phyloP scores from a whole-genome alignment of 306 rosid species.

The Vigna nakashimae region DNA sequence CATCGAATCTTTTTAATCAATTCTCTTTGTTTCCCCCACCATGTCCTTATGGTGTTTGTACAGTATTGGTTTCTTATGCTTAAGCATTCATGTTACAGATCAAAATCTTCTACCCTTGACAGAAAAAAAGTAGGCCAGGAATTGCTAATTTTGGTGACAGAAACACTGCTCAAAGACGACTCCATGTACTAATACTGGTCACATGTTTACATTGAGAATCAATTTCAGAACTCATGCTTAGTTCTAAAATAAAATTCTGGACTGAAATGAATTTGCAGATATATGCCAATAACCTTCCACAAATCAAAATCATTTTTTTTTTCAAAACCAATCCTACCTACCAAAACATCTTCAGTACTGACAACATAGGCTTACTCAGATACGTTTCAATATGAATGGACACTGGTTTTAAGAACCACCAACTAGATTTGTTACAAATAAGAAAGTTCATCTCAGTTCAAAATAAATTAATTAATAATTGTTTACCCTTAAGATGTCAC shows the following conservation, averaged over 20 bases:
- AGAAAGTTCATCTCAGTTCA: neutral
- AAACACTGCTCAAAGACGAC: too few species aligned
- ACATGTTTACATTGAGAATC: too few species aligned
- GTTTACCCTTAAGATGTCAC: neutral
- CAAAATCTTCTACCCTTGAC: neutral
- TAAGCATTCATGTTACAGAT: neutral
- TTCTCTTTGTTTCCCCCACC: neutral
- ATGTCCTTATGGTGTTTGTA: neutral
- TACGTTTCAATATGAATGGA: neutral
- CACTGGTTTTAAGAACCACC: neutral
- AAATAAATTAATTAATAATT: neutral
- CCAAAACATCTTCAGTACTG: neutral
- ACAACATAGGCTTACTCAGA: neutral
- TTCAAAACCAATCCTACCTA: too few species aligned
- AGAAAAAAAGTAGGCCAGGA: neutral
- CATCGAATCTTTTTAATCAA: constrained; percentile 5
- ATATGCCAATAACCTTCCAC: too few species aligned
- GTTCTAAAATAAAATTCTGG: too few species aligned
- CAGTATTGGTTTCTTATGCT: neutral
- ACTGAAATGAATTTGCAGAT: too few species aligned
- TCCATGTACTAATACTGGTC: too few species aligned
- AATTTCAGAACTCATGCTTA: too few species aligned
- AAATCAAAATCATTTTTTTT: too few species aligned
- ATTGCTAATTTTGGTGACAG: neutral
- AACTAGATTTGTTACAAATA: constrained; percentile 8